Conservation (phyloP, 177 flowering plant genomes). For the Telopea speciosissima region DNA sequence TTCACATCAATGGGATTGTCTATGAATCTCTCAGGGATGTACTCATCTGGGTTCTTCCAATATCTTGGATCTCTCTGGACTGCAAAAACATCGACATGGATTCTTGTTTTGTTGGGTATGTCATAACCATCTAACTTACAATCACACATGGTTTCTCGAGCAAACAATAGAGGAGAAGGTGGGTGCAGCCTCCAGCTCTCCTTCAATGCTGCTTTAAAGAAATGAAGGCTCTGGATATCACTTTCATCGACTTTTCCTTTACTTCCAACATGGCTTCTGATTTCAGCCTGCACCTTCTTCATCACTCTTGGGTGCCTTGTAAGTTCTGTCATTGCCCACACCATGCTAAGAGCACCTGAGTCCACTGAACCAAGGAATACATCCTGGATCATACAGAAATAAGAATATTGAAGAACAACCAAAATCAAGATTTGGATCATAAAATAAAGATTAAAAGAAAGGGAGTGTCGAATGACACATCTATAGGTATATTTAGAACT, state of each 20-base stretch:
- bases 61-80: constrained; percentile 5
- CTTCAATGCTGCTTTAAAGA: constrained; percentile 11
- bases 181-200: constrained; percentile 12
- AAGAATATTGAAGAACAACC: no score
- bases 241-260: neutral
- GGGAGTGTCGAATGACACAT: no score
- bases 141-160: constrained; percentile 1
- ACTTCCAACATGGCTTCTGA: constrained; percentile 5
- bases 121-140: constrained; percentile 9
- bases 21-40: neutral
- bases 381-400: neutral
- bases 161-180: constrained; percentile 10
- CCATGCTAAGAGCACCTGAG: neutral
- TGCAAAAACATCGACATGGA: constrained; percentile 9
- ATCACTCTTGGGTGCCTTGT: neutral
- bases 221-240: constrained; percentile 3
- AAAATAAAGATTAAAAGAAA: no score
- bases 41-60: constrained; percentile 5
- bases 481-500: no score
- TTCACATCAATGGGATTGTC: neutral
- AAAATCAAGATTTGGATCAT: no score
- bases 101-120: constrained; percentile 8
- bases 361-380: neutral
- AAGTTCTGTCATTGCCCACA: constrained; percentile 6
- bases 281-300: constrained; percentile 13